Evolutionary conservation across 345 rosid genomes (phyloP).

Genomic region (Angophora floribunda): DNA sequence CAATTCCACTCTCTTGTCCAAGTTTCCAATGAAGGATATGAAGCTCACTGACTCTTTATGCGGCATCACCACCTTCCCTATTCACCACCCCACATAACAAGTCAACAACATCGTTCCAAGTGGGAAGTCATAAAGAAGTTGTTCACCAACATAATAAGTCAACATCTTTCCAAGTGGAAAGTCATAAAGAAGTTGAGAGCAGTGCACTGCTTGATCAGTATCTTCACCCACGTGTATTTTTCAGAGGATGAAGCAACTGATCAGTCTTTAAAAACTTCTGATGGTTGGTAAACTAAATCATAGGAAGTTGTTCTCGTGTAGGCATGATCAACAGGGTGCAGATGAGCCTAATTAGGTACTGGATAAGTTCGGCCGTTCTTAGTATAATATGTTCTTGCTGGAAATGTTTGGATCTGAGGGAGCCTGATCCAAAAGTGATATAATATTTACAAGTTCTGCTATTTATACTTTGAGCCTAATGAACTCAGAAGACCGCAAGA

Average conservation of each 20-base stretch:
- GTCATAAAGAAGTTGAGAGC: background rate
- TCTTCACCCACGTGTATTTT: background rate
- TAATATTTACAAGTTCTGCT: background rate
- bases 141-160: background rate
- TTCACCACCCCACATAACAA: background rate
- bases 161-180: background rate
- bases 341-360: background rate
- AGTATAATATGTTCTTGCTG: background rate
- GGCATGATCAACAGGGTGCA: background rate
- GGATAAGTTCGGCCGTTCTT: background rate
- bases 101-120: background rate
- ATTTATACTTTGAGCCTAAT: background rate
- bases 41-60: conserved; percentile 28
- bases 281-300: background rate
- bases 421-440: background rate
- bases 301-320: background rate
- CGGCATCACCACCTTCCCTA: conserved; percentile 39
- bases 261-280: background rate
- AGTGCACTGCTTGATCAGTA: background rate
- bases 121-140: background rate
- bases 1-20: conserved; percentile 36
- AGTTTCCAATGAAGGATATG: conserved; percentile 29
- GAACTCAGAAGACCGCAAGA: no score
- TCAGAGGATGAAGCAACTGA: background rate
- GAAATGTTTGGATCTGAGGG: background rate